Conservation (phyloP, 78 protist genomes). For the Thecamonas trahens region DNA sequence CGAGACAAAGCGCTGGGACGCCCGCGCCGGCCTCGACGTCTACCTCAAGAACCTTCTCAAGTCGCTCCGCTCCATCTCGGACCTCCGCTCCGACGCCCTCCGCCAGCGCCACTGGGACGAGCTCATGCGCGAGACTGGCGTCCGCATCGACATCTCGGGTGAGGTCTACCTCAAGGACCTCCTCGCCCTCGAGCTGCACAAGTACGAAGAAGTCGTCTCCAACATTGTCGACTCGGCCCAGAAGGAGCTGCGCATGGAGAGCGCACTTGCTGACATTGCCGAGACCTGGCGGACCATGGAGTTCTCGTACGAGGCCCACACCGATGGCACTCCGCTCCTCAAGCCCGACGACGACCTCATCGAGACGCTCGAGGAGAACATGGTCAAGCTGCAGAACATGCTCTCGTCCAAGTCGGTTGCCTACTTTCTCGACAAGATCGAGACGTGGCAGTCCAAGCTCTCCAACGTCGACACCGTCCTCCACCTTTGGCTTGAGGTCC, state of each 20-base stretch:
- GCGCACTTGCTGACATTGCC: slow-evolving; percentile 5
- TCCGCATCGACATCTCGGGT: slow-evolving; percentile 22
- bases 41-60: slow-evolving; percentile 38
- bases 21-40: slow-evolving; percentile 39
- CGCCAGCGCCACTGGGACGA: slow-evolving; percentile 82
- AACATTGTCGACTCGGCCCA: slow-evolving; percentile 40
- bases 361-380: slow-evolving; percentile 44
- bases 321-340: slow-evolving; percentile 18
- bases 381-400: slow-evolving; percentile 31
- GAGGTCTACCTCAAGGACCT: slow-evolving; percentile 48
- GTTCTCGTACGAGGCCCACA: slow-evolving; percentile 22
- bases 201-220: slow-evolving; percentile 46
- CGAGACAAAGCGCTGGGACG: slow-evolving; percentile 21
- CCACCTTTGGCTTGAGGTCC: slow-evolving; percentile 63
- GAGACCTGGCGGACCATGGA: slow-evolving; percentile 20
- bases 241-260: slow-evolving; percentile 52
- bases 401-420: slow-evolving; percentile 18
- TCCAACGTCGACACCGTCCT: slow-evolving; percentile 54
- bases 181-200: slow-evolving; percentile 51
- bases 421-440: slow-evolving; percentile 45
- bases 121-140: slow-evolving; percentile 47
- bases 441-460: slow-evolving; percentile 57
- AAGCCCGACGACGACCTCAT: slow-evolving; percentile 26
- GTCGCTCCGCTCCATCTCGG: slow-evolving; percentile 57
- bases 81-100: slow-evolving; percentile 62